Conservation (phyloP, 352 stramenopile species). For the Pythium rishiriense region DNA sequence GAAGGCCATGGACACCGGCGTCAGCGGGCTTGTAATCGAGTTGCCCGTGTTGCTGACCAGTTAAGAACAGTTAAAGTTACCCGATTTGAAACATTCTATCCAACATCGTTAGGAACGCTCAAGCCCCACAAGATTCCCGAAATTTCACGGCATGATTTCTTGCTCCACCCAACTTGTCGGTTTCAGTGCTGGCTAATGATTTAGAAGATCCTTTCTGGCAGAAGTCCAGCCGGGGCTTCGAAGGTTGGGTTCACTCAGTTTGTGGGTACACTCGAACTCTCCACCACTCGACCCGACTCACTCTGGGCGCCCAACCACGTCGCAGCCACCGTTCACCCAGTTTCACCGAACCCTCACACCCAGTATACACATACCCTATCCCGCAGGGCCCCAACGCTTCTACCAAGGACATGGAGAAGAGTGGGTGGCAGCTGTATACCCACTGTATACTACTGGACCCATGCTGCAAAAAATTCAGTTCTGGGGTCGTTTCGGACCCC, state of each 20-base stretch:
- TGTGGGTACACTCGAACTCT: slow-evolving; percentile 19
- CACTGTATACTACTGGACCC: slow-evolving; percentile 7
- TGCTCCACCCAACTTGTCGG: neutral
- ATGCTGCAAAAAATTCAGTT: slow-evolving; percentile 17
- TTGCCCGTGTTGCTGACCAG: neutral
- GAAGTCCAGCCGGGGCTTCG: neutral
- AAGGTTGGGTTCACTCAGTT: slow-evolving; percentile 6
- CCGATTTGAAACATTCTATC: neutral
- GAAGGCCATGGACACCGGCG: neutral
- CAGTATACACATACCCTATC: slow-evolving; percentile 13
- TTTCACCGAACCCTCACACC: neutral
- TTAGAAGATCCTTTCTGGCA: neutral
- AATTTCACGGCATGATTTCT: slow-evolving; percentile 7
- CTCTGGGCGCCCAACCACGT: neutral
- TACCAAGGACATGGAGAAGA: neutral
- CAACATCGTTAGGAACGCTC: neutral
- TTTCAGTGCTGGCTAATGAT: neutral
- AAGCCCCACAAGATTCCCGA: slow-evolving; percentile 1
- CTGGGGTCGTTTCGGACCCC: slow-evolving; percentile 9
- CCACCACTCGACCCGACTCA: neutral
- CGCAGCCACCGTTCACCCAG: neutral
- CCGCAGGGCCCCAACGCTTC: neutral
- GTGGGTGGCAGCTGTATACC: neutral
- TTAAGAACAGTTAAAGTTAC: neutral
- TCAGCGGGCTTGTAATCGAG: slow-evolving; percentile 7